Evolutionary conservation across 129 eudicot genomes (phyloP), one percentile per base, ranked within the genome.

Genomic region (Centella asiatica): DNA sequence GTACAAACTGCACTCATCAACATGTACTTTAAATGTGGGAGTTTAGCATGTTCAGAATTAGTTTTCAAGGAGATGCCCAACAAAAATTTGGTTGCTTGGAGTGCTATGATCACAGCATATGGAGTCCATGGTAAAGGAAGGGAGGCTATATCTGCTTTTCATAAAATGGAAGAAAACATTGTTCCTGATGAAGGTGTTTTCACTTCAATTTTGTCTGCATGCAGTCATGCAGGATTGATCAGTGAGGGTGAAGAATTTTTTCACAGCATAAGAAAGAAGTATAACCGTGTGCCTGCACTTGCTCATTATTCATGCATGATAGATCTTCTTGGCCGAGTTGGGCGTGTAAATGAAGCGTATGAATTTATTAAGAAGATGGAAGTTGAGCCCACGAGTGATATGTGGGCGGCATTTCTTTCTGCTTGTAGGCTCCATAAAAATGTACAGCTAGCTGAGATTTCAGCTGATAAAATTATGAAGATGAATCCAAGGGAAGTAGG

Each of bases 21-120:
- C 63, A 78, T 72, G 85, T 78, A 82, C 54, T 75, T 84, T 2
- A 78, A 75, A 69, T 82, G 85, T 29, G 89, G 89, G 65, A 67
- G 51, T 31, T 52, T 75, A 22, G 69, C 70, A 31, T 75, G 74
- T 37, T 76, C 82, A 3, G 46, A 45, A 14, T 60, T 32, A 27
- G 78, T 78, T 4, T 81, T 77, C 27, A 24, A 59, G 51, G 75
- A 67, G 69, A 39, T 81, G 62, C 62, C 49, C 31, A 49, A 71
- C 29, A 74, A 57, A 10, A 77, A 67, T 66, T 65, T 81, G 62
- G 70, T 73, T 66, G 69, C 87, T 70, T 81, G 83, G 83, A 81
- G 74, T 52, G 80, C 83, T 36, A 69, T 77, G 82, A 65, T 81
- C 68, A 61, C 71, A 75, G 83, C 77, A 3, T 77, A 77, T 62